phyloP scores from a whole-genome alignment of 108 stramenopile species.

The Schizochytrium sp. region DNA sequence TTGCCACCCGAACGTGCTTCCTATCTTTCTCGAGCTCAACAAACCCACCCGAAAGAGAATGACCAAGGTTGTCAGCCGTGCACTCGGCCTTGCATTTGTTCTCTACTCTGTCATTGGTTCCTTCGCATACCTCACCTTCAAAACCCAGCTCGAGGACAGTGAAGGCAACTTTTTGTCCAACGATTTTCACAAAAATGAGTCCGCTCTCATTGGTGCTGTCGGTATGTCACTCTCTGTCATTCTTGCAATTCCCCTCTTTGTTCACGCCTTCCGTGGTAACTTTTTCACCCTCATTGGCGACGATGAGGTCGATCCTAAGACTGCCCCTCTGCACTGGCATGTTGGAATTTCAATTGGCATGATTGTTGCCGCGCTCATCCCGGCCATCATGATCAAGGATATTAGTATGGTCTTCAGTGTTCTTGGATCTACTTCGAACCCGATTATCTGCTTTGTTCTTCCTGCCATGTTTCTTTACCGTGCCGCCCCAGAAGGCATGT shows the following conservation, averaged over 20 bases:
- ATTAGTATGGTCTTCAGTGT: slow-evolving; percentile 43
- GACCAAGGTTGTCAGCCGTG: slow-evolving; percentile 53
- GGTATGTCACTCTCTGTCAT: slow-evolving; percentile 47
- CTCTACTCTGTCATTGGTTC: slow-evolving; percentile 25
- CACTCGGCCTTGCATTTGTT: slow-evolving; percentile 25
- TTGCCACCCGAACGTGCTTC: slow-evolving; percentile 55
- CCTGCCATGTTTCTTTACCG: slow-evolving; percentile 48
- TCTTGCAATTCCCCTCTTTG: slow-evolving; percentile 48
- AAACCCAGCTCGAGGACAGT: slow-evolving; percentile 24
- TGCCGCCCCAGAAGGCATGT: slow-evolving; percentile 36
- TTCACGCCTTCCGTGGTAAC: slow-evolving; percentile 52
- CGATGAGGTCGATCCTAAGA: slow-evolving; percentile 15
- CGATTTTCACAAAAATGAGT: neutral
- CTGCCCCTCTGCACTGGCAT: slow-evolving; percentile 3
- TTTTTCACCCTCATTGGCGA: slow-evolving; percentile 7
- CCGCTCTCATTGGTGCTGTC: slow-evolving; percentile 46
- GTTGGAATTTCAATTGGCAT: slow-evolving; percentile 34
- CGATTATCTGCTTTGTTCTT: slow-evolving; percentile 53
- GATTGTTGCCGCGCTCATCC: slow-evolving; percentile 5
- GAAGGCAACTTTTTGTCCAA: slow-evolving; percentile 49
- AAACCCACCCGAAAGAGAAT: slow-evolving; percentile 30
- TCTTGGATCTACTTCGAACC: slow-evolving; percentile 47
- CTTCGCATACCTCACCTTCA: slow-evolving; percentile 56
- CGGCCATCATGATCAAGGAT: slow-evolving; percentile 60
- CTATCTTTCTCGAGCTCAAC: slow-evolving; percentile 50